Conservation (phyloP, 2,329 filamentous ascomycete genomes). For the Penicillium polonicum region DNA sequence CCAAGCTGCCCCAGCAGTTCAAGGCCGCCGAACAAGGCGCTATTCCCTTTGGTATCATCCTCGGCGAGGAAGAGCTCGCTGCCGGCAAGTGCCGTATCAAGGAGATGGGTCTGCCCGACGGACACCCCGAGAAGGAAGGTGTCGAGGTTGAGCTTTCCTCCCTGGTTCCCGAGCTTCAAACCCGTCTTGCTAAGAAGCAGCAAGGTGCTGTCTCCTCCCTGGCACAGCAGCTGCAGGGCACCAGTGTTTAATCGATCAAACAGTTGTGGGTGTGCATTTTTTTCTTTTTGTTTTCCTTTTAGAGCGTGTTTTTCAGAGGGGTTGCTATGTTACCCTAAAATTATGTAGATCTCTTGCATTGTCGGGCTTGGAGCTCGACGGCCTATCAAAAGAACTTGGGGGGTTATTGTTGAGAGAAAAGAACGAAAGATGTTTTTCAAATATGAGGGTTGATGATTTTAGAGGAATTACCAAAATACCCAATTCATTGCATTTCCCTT, state of each 20-base stretch:
- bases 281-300: conserved; percentile 2
- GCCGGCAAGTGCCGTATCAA: conserved; percentile 85
- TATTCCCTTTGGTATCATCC: conserved; percentile 81
- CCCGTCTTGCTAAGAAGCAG: conserved; percentile 26
- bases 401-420: neutral
- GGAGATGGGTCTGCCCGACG: conserved; percentile 74
- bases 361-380: conserved; percentile 5
- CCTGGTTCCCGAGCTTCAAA: conserved; percentile 28
- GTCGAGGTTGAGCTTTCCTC: conserved; percentile 63
- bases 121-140: conserved; percentile 87
- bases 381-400: conserved; percentile 6
- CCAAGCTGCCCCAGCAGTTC: conserved; percentile 85
- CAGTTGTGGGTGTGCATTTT: conserved; percentile 19
- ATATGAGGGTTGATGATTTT: neutral
- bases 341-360: conserved; percentile 14
- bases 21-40: conserved; percentile 79
- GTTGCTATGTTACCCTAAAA: conserved; percentile 5
- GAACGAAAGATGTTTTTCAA: neutral
- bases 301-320: conserved; percentile 10
- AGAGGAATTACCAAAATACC: conserved; percentile 14
- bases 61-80: conserved; percentile 86
- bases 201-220: conserved; percentile 17
- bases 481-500: conserved; percentile 10
- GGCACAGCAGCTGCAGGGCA: conserved; percentile 26
- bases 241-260: conserved; percentile 17